Evolutionary conservation across 2,329 filamentous ascomycete species (phyloP), one percentile per base, ranked within the genome.

Genomic region (Helicocarpus griseus): DNA sequence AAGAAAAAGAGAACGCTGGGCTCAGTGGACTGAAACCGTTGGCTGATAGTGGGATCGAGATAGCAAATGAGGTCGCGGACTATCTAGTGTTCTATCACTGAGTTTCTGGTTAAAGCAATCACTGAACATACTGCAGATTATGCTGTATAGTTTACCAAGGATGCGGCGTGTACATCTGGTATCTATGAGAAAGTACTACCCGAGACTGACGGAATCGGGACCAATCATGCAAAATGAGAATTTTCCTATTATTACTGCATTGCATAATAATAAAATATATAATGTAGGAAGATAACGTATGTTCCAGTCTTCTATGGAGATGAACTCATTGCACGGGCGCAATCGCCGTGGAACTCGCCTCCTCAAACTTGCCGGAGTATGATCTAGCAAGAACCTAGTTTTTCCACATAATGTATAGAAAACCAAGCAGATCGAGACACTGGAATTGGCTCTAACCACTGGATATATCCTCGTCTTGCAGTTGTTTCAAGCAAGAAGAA

Each of bases 301-400:
- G 51, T 44, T 47, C 49, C 45, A 40, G 43, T 29, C 50, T 62
- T 70, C 69, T 73, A 73, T 73, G 69, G 70, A 70, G 67, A 67
- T 63, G 67, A 69, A 73, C 61, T 61, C 69, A 71, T 56, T 53
- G 47, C n/a, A 40, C 50, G 45, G 54, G 55, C 51, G 50, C 52
- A 58, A 45, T 52, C 52, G 52, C 53, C 56, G 54, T 53, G 57
- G 59, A 68, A 68, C 65, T 69, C 67, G 62, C 61, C 68, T 65
- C 70, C 70, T 73, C 71, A 73, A 73, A 73, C 71, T 66, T 61
- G 65, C 68, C 70, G 69, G 67, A 57, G 49, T 50, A 63, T 63
- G 49, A 58, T 72, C 67, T 72, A 56, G 69, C 69, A 72, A 70
- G 61, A 60, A 59, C 48, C n/a, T 19, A 24, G 17, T 21, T 31